A percentile compares a stretch with the other conserved stretches of the same genome.
Conservation (phyloP, 176 grass and related monocot species). For the Puya raimondii region DNA sequence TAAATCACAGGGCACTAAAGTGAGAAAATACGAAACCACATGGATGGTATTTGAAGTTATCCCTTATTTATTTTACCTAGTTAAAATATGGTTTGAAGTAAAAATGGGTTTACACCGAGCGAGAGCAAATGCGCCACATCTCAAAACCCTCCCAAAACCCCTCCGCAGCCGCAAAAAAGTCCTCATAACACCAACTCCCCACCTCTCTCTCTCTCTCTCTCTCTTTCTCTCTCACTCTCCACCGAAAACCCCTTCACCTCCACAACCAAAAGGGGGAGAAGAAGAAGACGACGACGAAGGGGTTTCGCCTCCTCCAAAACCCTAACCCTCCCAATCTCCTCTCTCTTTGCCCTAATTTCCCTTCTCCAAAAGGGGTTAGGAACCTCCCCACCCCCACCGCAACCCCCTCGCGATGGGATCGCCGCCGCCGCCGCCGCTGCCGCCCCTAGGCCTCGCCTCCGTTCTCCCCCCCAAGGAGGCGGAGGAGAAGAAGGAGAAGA, state of each 20-base stretch:
- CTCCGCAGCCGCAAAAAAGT: too few species aligned
- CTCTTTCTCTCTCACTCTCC: too few species aligned
- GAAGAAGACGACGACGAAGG: not conserved
- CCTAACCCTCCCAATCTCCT: not conserved
- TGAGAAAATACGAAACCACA: too few species aligned
- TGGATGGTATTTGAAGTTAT: too few species aligned
- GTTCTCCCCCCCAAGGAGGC: slow-evolving; percentile 54
- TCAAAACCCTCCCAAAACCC: too few species aligned
- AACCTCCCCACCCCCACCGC: not conserved
- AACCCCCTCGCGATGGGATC: slow-evolving; percentile 45
- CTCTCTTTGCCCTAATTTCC: not conserved
- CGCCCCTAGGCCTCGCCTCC: slow-evolving; percentile 50
- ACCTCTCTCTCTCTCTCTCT: too few species aligned
- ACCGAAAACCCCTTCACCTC: slow-evolving; percentile 23
- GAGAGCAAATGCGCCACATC: too few species aligned
- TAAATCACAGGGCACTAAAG: too few species aligned
- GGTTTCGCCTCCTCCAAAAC: slow-evolving; percentile 25
- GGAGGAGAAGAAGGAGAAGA: slow-evolving; percentile 46
- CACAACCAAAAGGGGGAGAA: slow-evolving; percentile 5
- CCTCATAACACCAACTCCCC: too few species aligned
- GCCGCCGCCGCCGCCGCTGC: slow-evolving; percentile 16
- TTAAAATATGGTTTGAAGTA: too few species aligned
- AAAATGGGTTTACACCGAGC: too few species aligned
- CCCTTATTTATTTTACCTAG: too few species aligned
- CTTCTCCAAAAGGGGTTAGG: not conserved